These are phyloP conservation scores for Pseudogymnoascus sp. DNA, from an alignment of 2,329 filamentous ascomycete genomes.

Conservation along the genomic window DNA sequence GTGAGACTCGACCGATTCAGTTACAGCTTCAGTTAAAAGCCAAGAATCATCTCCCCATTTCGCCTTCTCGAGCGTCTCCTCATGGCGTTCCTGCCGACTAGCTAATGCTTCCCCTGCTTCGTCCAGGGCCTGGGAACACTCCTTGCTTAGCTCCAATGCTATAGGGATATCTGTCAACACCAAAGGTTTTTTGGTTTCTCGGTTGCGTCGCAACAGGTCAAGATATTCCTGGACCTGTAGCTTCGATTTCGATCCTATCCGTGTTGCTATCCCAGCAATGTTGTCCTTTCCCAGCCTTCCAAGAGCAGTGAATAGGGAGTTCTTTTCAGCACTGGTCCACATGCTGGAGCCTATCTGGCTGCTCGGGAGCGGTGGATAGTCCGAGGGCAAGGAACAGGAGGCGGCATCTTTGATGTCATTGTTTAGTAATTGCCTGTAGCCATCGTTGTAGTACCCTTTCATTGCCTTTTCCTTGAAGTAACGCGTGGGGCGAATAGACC, in stretches of 20 bases:
- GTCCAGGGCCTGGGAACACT: conserved; percentile 60
- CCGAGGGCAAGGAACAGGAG: conserved; percentile 22
- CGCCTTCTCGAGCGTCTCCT: conserved; percentile 50
- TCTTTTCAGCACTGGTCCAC: conserved; percentile 69
- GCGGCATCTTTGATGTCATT: conserved; percentile 49
- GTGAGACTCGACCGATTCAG: conserved; percentile 18
- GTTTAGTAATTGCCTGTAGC: conserved; percentile 47
- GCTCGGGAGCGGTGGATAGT: conserved; percentile 28
- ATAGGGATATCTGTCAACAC: conserved; percentile 55
- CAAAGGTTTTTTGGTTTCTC: conserved; percentile 27
- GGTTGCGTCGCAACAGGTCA: conserved; percentile 41
- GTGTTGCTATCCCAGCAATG: conserved; percentile 51
- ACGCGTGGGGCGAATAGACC: not conserved
- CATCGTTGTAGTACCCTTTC: conserved; percentile 38
- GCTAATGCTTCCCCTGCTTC: conserved; percentile 59
- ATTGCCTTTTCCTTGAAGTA: conserved; percentile 16
- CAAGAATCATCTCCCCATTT: conserved; percentile 55
- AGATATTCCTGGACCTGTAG: conserved; percentile 68
- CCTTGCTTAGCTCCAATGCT: conserved; percentile 61
- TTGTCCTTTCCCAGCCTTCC: conserved; percentile 57
- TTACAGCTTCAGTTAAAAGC: conserved; percentile 46
- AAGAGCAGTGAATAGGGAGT: conserved; percentile 58
- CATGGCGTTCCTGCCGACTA: conserved; percentile 54
- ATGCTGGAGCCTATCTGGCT: conserved; percentile 60
- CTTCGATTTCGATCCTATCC: conserved; percentile 63